Base-by-base conservation (phyloP, 371 early-diverging fungal species). In the Dinochytrium kinnereticum region DNA sequence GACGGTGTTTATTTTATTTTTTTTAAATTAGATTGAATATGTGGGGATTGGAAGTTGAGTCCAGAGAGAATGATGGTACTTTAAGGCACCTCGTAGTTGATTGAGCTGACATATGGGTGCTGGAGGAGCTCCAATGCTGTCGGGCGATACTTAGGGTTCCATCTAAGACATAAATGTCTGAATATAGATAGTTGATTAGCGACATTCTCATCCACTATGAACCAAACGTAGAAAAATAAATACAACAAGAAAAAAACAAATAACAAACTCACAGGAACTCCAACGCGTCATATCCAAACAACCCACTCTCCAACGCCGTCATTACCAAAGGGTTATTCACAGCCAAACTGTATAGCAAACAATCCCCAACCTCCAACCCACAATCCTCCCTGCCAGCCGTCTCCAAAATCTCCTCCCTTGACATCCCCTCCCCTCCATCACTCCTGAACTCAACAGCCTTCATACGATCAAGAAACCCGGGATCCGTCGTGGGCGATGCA, bases 251-350 rank as follows among this genome's bases (percentile, higher is more conserved):
- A 61, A 7, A 61, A 61, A 33, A 17, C 10, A 37, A 37, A 40
- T 10, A n/a, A n/a, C 66, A 2, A 40, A 66, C 66, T 66, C 37
- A 66, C 66, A 66, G 17, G 44, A 66, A 66, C 24, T 66, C 66
- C 30, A 66, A 37, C 19, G 66, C 66, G 17, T 66, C 66, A 28
- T 40, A 66, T 5, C 24, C 7, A 40, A 66, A 66, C 66, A 7
- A 5, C 19, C 66, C 66, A 37, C 66, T 66, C 44, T 66, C 66
- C 49, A 66, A 44, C 66, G 66, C 66, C 15, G 30, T 40, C 44
- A 44, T 40, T 30, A 44, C 34, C 5, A 66, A 28, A 5, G 66
- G 66, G 30, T 66, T 66, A 37, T 66, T 40, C 36, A 66, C 38
- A 5, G 44, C 66, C 44, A 7, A 40, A 37, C 66, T 66, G 3